A percentile compares a stretch with the other conserved stretches of the same genome.
These are phyloP conservation scores for Verticillium tricorpus DNA, from an alignment of 2,329 filamentous ascomycete species.

Conservation along the genomic window DNA sequence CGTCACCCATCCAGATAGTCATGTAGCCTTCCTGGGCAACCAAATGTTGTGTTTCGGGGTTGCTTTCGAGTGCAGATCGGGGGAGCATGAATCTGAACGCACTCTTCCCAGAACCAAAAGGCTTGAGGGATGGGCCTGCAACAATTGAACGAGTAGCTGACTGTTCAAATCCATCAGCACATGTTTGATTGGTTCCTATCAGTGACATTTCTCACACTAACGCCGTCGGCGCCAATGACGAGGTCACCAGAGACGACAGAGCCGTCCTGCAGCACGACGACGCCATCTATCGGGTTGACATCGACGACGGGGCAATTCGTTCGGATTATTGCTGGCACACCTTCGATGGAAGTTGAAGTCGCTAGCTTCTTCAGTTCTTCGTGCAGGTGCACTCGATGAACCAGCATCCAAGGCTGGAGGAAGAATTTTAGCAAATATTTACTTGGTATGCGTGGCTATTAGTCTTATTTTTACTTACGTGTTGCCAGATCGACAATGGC, in stretches of 20 bases:
- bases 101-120: slow-evolving; percentile 45
- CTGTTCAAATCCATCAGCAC: slow-evolving; percentile 4
- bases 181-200: not conserved
- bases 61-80: slow-evolving; percentile 16
- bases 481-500: slow-evolving; percentile 37
- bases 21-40: slow-evolving; percentile 23
- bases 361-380: slow-evolving; percentile 41
- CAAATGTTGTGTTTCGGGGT: slow-evolving; percentile 28
- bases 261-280: slow-evolving; percentile 40
- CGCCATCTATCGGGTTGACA: slow-evolving; percentile 34
- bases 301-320: slow-evolving; percentile 36
- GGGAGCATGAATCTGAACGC: slow-evolving; percentile 52
- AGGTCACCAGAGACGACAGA: slow-evolving; percentile 39
- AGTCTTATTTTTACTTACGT: slow-evolving; percentile 6
- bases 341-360: slow-evolving; percentile 26
- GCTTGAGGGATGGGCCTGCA: slow-evolving; percentile 16
- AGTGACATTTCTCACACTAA: slow-evolving; percentile 29
- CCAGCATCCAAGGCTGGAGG: slow-evolving; percentile 34
- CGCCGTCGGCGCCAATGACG: slow-evolving; percentile 51
- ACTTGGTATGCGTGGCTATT: not conserved
- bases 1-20: slow-evolving; percentile 33
- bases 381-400: slow-evolving; percentile 48
- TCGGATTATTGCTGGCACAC: slow-evolving; percentile 30
- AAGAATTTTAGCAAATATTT: not conserved
- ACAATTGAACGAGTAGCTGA: slow-evolving; percentile 19